Base-by-base conservation (phyloP, 805 yeast species). In the Cyberlindnera nakhonratchasimensis region DNA sequence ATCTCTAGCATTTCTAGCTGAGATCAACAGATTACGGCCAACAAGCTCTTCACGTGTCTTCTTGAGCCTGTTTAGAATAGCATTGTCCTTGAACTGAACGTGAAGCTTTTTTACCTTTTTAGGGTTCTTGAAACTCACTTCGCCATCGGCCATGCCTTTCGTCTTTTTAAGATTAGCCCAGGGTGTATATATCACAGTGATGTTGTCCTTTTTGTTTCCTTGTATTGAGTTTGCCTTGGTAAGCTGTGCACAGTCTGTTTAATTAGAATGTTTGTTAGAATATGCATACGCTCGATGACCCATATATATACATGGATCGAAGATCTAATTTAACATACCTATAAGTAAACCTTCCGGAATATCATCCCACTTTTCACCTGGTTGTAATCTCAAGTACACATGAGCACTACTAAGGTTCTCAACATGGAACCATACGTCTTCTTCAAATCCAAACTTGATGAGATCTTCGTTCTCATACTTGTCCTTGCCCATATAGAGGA, bases 391-490 rank as follows among this genome's bases (percentile, higher is more conserved):
- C 21, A 84, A 64, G 53, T 86, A 86, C 9, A 86, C 72, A 58
- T 86, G 95, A 0, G 90, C 93, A 33, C 88, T 80, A 4, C 88
- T 80, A 36, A 78, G 67, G 50, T 80, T 82, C 51, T 83, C 90
- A 7, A 82, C 88, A 60, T 85, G 95, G 55, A 86, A 86, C 91
- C 95, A 86, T 4, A 83, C 65, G 57, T 84, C 81, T 44, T 74
- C 75, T 20, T 78, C 79, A 47, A 75, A 72, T 1, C 90, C 86
- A 52, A 77, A 73, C 56, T 77, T 79, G 43, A 86, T 75, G 39
- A 80, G 58, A 19, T 65, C 61, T 51, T 77, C 83, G 51, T 79
- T 86, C 63, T 86, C 95, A 39, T 71, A 68, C 60, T 83, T 84
- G 58, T 86, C 86, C 54, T 74, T 79, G 4, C 95, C 95, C 80